Conservation (phyloP, 192 early-diverging fungal species). For the Umbelopsis sp. region DNA sequence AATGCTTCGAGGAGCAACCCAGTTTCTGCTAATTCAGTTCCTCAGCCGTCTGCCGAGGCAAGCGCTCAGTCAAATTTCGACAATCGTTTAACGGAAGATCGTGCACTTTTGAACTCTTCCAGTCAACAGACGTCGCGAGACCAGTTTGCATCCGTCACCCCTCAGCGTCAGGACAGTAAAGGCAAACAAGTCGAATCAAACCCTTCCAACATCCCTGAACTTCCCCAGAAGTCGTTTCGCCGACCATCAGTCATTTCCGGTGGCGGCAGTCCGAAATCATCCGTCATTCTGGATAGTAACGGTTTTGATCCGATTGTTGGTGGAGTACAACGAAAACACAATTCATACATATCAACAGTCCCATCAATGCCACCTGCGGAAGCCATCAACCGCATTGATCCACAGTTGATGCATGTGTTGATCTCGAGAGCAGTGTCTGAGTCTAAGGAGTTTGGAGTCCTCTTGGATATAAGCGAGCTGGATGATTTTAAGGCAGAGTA, state of each 20-base stretch:
- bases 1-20: not conserved
- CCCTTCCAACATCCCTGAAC: not conserved
- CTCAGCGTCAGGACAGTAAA: not conserved
- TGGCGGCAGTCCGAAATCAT: not conserved
- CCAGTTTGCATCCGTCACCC: not conserved
- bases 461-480: not conserved
- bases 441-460: constrained; percentile 19
- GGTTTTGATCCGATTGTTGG: constrained; percentile 1
- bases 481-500: constrained; percentile 15
- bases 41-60: not conserved
- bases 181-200: not conserved
- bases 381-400: constrained; percentile 9
- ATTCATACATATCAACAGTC: constrained; percentile 8
- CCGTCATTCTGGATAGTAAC: not conserved
- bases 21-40: not conserved
- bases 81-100: too few relatives aligned
- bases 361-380: not conserved
- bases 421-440: constrained; percentile 13
- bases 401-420: constrained; percentile 5
- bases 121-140: too few relatives aligned
- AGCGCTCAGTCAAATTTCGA: too few relatives aligned
- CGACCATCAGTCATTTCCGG: not conserved
- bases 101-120: too few relatives aligned
- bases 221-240: constrained; percentile 1
- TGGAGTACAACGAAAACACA: constrained; percentile 8